These are phyloP conservation scores for Peribolospora kevripleyi DNA, from an alignment of 768 basidiomycete species.

Conservation along the genomic window DNA sequence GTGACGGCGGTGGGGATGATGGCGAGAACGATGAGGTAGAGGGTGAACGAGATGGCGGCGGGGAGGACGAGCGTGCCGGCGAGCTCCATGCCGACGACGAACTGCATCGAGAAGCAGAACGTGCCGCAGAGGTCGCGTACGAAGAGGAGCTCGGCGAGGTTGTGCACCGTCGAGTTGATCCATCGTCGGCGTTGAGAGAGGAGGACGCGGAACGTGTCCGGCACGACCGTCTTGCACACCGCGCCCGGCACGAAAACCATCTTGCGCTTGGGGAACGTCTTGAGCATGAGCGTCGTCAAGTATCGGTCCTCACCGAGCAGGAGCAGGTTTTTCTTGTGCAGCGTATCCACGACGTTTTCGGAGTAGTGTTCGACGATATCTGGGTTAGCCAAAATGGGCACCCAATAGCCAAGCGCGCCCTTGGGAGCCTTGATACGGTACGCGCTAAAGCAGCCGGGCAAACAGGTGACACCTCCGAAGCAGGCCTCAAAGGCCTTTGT, in stretches of 20 bases:
- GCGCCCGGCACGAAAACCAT: conserved; percentile 98
- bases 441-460: conserved; percentile 99
- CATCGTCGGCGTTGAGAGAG: conserved; percentile 92
- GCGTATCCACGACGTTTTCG: conserved; percentile 94
- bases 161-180: conserved; percentile 99
- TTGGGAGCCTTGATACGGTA: conserved; percentile 99
- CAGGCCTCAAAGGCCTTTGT: conserved; percentile 98
- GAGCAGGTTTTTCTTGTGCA: conserved; percentile 97
- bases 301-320: conserved; percentile 98
- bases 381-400: conserved; percentile 91
- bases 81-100: conserved; percentile 90
- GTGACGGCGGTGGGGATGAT: conserved; percentile 56
- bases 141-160: conserved; percentile 75
- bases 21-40: conserved; percentile 71
- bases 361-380: conserved; percentile 98
- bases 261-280: conserved; percentile 98
- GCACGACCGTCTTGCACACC: conserved; percentile 95
- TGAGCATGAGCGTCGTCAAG: conserved; percentile 85
- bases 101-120: conserved; percentile 99
- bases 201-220: conserved; percentile 79
- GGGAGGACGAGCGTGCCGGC: conserved; percentile 88
- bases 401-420: conserved; percentile 86
- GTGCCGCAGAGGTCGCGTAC: conserved; percentile 97
- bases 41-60: conserved; percentile 87
- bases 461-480: conserved; percentile 97